A percentile compares a stretch with the other conserved stretches of the same genome.
Evolutionary conservation across 2,329 filamentous ascomycete genomes (phyloP).

Genomic region (Fusarium sp.): DNA sequence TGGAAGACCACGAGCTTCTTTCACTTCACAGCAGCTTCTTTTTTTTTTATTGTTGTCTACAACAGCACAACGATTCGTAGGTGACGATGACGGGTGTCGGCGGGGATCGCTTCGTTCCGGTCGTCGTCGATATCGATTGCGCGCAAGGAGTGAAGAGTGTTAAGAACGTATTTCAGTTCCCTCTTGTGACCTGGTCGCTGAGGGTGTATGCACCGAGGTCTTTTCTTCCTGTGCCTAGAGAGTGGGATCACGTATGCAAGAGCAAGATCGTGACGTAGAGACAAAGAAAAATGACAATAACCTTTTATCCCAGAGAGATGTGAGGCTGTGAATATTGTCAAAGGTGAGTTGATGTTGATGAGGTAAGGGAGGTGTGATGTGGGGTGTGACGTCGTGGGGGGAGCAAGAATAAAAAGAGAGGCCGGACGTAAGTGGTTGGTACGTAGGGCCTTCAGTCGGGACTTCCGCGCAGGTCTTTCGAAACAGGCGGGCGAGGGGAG

Average conservation of each 20-base stretch:
- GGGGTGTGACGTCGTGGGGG: slow-evolving; percentile 52
- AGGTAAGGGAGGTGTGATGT: slow-evolving; percentile 38
- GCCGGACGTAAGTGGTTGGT: slow-evolving; percentile 62
- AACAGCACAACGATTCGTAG: slow-evolving; percentile 52
- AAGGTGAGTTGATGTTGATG: background rate
- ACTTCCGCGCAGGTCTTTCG: slow-evolving; percentile 66
- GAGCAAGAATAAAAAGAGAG: slow-evolving; percentile 54
- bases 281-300: slow-evolving; percentile 21
- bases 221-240: slow-evolving; percentile 43
- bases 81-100: slow-evolving; percentile 51
- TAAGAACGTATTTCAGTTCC: slow-evolving; percentile 61
- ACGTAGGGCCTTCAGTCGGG: slow-evolving; percentile 67
- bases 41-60: slow-evolving; percentile 54
- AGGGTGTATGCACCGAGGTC: slow-evolving; percentile 45
- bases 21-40: slow-evolving; percentile 51
- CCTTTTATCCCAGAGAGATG: slow-evolving; percentile 23
- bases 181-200: slow-evolving; percentile 47
- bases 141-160: slow-evolving; percentile 49
- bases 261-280: slow-evolving; percentile 32
- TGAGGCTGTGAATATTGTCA: slow-evolving; percentile 43
- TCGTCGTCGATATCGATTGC: slow-evolving; percentile 54
- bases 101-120: slow-evolving; percentile 52
- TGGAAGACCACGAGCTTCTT: slow-evolving; percentile 41
- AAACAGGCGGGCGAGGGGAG: slow-evolving; percentile 66
- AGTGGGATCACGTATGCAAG: slow-evolving; percentile 38